Evolutionary conservation across 2,329 filamentous ascomycete genomes (phyloP).

Genomic region (Phyllosticta capitalensis): DNA sequence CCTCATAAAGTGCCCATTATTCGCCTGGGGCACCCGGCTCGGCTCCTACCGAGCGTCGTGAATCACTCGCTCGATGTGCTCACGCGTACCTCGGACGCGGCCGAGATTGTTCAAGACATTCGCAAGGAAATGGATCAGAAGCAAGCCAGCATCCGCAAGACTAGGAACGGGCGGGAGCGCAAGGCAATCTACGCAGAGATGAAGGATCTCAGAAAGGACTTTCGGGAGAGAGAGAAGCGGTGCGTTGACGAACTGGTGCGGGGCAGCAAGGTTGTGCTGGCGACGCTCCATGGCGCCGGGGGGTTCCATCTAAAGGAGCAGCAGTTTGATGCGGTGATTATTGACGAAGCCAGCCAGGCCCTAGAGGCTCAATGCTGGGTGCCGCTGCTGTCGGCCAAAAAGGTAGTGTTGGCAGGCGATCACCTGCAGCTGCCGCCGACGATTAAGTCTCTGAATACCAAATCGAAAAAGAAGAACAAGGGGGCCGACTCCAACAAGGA

Average conservation of each 20-base stretch:
- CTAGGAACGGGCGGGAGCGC: slow-evolving; percentile 67
- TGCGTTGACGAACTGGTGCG: slow-evolving; percentile 69
- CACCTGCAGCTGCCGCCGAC: slow-evolving; percentile 91
- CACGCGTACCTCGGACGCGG: slow-evolving; percentile 82
- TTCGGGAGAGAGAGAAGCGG: slow-evolving; percentile 68
- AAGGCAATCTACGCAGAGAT: slow-evolving; percentile 76
- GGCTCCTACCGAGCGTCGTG: slow-evolving; percentile 77
- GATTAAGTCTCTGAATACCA: slow-evolving; percentile 63
- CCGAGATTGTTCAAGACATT: slow-evolving; percentile 80
- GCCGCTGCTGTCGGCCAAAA: slow-evolving; percentile 64
- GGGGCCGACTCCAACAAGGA: slow-evolving; percentile 27
- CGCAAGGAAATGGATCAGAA: slow-evolving; percentile 88
- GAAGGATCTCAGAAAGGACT: slow-evolving; percentile 79
- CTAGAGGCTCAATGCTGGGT: slow-evolving; percentile 98
- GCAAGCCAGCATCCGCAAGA: slow-evolving; percentile 80
- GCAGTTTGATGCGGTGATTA: slow-evolving; percentile 84
- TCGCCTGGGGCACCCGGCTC: slow-evolving; percentile 83
- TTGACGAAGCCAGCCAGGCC: slow-evolving; percentile 93
- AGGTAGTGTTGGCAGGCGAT: slow-evolving; percentile 86
- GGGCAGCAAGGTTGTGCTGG: slow-evolving; percentile 77
- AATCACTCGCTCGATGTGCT: slow-evolving; percentile 86
- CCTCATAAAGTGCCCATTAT: slow-evolving; percentile 79
- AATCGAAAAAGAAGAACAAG: slow-evolving; percentile 22
- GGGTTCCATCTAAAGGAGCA: slow-evolving; percentile 72
- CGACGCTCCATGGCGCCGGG: slow-evolving; percentile 86